phyloP scores from a whole-genome alignment of 2,329 filamentous ascomycete species.

The Zasmidium citrigriseum region DNA sequence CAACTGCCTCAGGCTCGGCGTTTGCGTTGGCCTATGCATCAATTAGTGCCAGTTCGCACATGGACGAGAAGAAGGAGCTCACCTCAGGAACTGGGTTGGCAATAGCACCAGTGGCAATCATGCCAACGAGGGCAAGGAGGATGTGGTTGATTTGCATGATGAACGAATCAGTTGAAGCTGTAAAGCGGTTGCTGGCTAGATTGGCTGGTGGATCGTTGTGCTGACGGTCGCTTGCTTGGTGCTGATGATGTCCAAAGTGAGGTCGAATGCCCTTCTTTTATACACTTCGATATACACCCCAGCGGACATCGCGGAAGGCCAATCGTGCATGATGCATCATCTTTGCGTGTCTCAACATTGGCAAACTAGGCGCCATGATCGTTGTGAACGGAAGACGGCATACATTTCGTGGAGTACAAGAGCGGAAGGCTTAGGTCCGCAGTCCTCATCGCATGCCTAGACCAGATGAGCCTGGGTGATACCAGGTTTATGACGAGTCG shows the following conservation, averaged over 20 bases:
- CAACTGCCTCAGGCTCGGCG: not conserved
- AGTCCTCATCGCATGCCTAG: not conserved
- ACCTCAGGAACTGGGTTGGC: not conserved
- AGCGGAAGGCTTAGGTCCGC: not conserved
- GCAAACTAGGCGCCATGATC: not conserved
- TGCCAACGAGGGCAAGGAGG: not conserved
- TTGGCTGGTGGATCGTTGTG: not conserved
- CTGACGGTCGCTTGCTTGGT: not conserved
- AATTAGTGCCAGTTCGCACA: not conserved
- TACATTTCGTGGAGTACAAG: not conserved
- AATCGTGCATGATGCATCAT: not conserved
- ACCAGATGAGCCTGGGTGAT: not conserved
- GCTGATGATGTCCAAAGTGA: not conserved
- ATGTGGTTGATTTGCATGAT: not conserved
- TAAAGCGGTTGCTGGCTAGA: not conserved
- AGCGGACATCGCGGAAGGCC: not conserved
- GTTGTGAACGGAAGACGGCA: not conserved
- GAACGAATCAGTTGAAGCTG: not conserved
- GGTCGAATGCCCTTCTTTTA: not conserved
- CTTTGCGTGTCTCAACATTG: not conserved
- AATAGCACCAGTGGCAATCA: not conserved
- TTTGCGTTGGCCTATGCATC: not conserved
- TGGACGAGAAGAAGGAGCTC: not conserved
- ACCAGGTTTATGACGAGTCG: not conserved
- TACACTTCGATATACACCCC: not conserved